A percentile compares a stretch with the other conserved stretches of the same genome.
Conservation (phyloP, 1,284 basidiomycete species). For the Trichosporon faecale region DNA sequence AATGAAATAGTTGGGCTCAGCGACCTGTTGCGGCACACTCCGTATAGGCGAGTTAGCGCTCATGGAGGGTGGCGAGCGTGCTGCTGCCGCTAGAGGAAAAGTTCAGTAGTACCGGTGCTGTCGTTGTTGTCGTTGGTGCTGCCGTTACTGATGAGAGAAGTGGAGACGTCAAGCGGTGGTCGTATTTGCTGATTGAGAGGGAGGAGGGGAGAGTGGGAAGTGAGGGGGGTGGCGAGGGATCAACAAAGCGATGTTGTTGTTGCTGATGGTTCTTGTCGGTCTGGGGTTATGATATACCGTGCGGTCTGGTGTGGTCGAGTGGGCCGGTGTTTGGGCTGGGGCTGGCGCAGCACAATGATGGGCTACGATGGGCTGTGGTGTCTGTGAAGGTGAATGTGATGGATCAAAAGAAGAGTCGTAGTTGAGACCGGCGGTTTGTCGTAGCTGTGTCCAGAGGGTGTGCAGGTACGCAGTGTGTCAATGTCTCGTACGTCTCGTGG, state of each 20-base stretch:
- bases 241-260: neutral
- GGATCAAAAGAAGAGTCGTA: slow-evolving; percentile 2
- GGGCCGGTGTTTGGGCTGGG: too few relatives aligned
- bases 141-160: neutral
- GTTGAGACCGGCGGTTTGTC: neutral
- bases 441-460: neutral
- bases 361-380: neutral
- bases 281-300: neutral
- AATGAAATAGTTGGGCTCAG: slow-evolving; percentile 8
- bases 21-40: slow-evolving; percentile 1
- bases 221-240: neutral
- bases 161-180: neutral
- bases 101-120: neutral
- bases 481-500: neutral
- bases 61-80: slow-evolving; percentile 1
- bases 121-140: neutral
- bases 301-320: neutral
- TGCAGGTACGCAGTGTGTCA: neutral
- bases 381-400: slow-evolving; percentile 2
- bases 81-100: neutral
- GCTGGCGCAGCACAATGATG: slow-evolving; percentile 1
- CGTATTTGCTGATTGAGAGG: neutral
- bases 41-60: slow-evolving; percentile 7
- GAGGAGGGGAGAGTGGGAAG: neutral
- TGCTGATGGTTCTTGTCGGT: neutral